Conservation (phyloP, 2,329 filamentous ascomycete genomes). For the Cladosporium phlei region DNA sequence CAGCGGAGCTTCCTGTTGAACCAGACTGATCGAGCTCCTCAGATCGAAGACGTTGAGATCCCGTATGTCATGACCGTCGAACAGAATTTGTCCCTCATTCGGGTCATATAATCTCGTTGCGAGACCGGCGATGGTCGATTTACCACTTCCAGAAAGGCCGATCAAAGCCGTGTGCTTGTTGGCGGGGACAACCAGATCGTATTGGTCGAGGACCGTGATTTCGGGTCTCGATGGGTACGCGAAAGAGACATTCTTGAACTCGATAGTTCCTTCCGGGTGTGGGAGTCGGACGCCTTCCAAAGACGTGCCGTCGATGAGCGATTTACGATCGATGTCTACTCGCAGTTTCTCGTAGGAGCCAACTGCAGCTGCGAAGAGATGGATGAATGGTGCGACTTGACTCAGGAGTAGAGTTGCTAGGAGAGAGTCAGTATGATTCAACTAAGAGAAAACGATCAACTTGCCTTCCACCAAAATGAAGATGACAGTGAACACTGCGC, state of each 20-base stretch:
- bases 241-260: conserved; percentile 63
- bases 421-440: conserved; percentile 49
- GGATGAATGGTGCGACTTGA: conserved; percentile 45
- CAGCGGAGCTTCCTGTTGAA: conserved; percentile 50
- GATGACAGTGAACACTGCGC: conserved; percentile 52
- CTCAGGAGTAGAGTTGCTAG: conserved; percentile 44
- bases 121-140: conserved; percentile 75
- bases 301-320: conserved; percentile 36
- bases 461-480: conserved; percentile 48
- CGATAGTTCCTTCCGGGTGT: conserved; percentile 44
- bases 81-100: conserved; percentile 26
- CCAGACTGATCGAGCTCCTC: conserved; percentile 33
- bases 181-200: conserved; percentile 60
- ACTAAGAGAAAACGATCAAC: conserved; percentile 51
- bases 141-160: conserved; percentile 79
- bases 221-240: conserved; percentile 60
- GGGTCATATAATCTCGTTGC: conserved; percentile 37
- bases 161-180: conserved; percentile 72
- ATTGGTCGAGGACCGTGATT: conserved; percentile 52
- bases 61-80: conserved; percentile 37
- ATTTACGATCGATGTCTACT: conserved; percentile 51
- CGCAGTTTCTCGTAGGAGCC: conserved; percentile 56
- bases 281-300: conserved; percentile 26
- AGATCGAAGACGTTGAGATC: conserved; percentile 35
- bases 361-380: conserved; percentile 46